A percentile compares a stretch with the other conserved stretches of the same genome.
phyloP scores from a whole-genome alignment of 805 yeast genomes.

The Huiozyma naganishii region DNA sequence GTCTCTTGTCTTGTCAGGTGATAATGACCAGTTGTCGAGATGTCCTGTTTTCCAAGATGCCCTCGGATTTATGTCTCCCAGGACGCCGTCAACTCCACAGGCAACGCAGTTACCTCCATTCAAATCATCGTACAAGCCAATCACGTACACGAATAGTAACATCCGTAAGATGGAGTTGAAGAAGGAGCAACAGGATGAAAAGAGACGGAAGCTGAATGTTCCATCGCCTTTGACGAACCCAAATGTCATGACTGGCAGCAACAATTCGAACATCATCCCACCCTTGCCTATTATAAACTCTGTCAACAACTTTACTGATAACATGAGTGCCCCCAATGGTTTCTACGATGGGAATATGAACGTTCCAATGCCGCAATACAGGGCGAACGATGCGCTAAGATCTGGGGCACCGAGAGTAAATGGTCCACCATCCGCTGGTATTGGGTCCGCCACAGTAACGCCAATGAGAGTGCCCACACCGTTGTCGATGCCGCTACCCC shows the following conservation, averaged over 20 bases:
- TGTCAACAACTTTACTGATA: slow-evolving; percentile 2
- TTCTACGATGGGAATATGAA: not conserved
- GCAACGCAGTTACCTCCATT: slow-evolving; percentile 23
- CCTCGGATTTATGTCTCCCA: slow-evolving; percentile 22
- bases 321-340: slow-evolving; percentile 3
- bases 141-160: slow-evolving; percentile 25
- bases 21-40: slow-evolving; percentile 25
- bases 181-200: slow-evolving; percentile 12
- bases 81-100: slow-evolving; percentile 5
- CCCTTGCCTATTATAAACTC: slow-evolving; percentile 1
- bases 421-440: not conserved
- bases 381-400: not conserved
- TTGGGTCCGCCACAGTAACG: not conserved
- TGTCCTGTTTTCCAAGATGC: slow-evolving; percentile 32
- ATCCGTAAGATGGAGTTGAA: slow-evolving; percentile 14
- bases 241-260: not conserved
- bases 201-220: slow-evolving; percentile 15
- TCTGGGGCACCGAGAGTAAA: not conserved
- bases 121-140: slow-evolving; percentile 25
- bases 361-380: not conserved
- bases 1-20: slow-evolving; percentile 23
- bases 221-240: not conserved
- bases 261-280: not conserved
- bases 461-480: not conserved
- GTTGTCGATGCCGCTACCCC: not conserved